Evolutionary conservation across 2,329 filamentous ascomycete species (phyloP).

Genomic region (Spiromastix sp.): DNA sequence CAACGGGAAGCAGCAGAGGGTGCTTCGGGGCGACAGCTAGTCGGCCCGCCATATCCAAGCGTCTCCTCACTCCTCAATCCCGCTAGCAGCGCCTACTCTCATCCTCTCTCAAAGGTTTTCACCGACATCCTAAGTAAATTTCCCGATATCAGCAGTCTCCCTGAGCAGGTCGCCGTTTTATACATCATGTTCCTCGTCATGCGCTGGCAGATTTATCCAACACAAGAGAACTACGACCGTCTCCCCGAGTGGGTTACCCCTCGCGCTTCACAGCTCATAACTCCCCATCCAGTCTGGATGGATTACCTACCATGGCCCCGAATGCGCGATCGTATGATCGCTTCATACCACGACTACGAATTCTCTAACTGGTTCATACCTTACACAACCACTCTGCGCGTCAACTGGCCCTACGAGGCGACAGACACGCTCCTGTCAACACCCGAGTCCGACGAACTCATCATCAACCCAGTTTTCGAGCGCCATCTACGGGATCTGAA

Average conservation of each 20-base stretch:
- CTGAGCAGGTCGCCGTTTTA: constrained; percentile 71
- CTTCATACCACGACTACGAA: constrained; percentile 44
- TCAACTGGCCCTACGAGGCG: constrained; percentile 79
- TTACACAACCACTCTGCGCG: constrained; percentile 61
- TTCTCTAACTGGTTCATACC: constrained; percentile 80
- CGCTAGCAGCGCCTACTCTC: constrained; percentile 49
- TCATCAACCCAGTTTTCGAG: constrained; percentile 82
- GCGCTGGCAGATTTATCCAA: constrained; percentile 75
- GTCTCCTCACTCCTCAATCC: constrained; percentile 71
- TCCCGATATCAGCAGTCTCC: constrained; percentile 64
- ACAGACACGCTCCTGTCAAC: constrained; percentile 55
- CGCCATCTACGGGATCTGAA: constrained; percentile 61
- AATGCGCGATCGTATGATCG: constrained; percentile 59
- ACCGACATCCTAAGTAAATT: constrained; percentile 80
- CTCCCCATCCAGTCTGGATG: constrained; percentile 67
- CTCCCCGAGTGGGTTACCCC: constrained; percentile 66
- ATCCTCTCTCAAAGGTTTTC: constrained; percentile 74
- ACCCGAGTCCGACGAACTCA: constrained; percentile 48
- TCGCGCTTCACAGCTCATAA: constrained; percentile 53
- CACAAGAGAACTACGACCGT: constrained; percentile 66
- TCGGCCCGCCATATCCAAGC: constrained; percentile 69
- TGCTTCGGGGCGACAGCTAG: constrained; percentile 51
- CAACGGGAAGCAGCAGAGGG: constrained; percentile 57
- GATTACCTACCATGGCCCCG: constrained; percentile 71
- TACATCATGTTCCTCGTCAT: constrained; percentile 82